Conservation (phyloP, 2,329 filamentous ascomycete genomes). For the Pyrenochaeta sp. region DNA sequence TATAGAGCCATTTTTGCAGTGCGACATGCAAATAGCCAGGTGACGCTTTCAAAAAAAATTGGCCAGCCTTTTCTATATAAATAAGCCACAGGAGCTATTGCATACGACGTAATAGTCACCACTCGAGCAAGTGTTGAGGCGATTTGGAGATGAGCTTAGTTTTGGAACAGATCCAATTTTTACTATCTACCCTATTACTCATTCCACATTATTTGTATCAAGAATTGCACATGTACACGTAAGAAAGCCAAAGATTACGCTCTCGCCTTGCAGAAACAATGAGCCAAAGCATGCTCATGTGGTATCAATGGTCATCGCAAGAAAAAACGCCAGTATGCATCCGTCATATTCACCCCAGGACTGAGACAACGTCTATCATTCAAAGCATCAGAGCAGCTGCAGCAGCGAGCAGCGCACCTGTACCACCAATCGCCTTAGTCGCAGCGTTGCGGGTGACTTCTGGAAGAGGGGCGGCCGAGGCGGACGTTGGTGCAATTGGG, state of each 20-base stretch:
- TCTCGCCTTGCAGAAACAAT: not conserved
- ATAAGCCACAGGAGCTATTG: too few species aligned
- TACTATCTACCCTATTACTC: not conserved
- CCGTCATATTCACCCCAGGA: not conserved
- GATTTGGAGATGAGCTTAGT: too few species aligned
- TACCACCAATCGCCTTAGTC: constrained; percentile 27
- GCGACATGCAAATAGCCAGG: too few species aligned
- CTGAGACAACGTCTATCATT: constrained; percentile 4
- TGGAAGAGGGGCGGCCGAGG: constrained; percentile 14
- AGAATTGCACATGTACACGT: constrained; percentile 21
- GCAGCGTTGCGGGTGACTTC: constrained; percentile 28
- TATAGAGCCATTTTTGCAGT: too few species aligned
- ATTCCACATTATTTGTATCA: constrained; percentile 1
- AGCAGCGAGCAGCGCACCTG: constrained; percentile 32
- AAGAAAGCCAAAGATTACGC: constrained; percentile 11
- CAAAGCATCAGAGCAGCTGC: constrained; percentile 38
- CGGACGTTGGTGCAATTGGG: constrained; percentile 16
- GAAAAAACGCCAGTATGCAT: constrained; percentile 26
- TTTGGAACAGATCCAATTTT: not conserved
- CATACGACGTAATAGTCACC: too few species aligned
- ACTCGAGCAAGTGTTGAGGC: too few species aligned
- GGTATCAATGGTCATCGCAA: constrained; percentile 28
- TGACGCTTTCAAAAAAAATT: too few species aligned
- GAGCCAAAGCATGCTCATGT: constrained; percentile 11
- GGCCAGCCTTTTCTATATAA: too few species aligned